Conservation (phyloP, 768 basidiomycete genomes). For the Suillus subaureus region DNA sequence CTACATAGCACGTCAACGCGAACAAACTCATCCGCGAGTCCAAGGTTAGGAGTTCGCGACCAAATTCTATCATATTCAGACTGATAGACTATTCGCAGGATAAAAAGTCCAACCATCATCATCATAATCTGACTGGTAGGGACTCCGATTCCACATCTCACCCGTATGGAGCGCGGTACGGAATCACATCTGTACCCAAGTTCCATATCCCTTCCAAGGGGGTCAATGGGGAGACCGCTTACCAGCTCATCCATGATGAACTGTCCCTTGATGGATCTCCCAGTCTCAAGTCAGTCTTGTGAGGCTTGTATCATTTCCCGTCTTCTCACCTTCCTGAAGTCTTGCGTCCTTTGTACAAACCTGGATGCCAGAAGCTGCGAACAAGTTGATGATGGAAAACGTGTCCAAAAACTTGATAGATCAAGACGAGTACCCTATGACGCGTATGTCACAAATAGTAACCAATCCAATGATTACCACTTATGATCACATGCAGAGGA, state of each 20-base stretch:
- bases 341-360: conserved; percentile 71
- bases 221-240: conserved; percentile 49
- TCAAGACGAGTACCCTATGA: conserved; percentile 69
- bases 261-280: conserved; percentile 57
- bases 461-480: not conserved
- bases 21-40: conserved; percentile 63
- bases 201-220: conserved; percentile 67
- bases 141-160: conserved; percentile 38
- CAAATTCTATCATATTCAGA: not conserved
- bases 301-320: not conserved
- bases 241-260: conserved; percentile 68
- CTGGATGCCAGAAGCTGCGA: conserved; percentile 56
- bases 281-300: conserved; percentile 45
- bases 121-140: conserved; percentile 32
- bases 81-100: conserved; percentile 38
- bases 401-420: conserved; percentile 70
- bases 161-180: conserved; percentile 65
- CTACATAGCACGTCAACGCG: conserved; percentile 62
- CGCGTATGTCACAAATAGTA: conserved; percentile 34
- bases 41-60: conserved; percentile 38
- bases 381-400: conserved; percentile 64
- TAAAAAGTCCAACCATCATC: conserved; percentile 42
- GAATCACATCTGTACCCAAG: conserved; percentile 70
- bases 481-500: conserved; percentile 29
- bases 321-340: conserved; percentile 21